phyloP scores from a whole-genome alignment of 140 eudicot genomes.

The Eryngium alpinum region DNA sequence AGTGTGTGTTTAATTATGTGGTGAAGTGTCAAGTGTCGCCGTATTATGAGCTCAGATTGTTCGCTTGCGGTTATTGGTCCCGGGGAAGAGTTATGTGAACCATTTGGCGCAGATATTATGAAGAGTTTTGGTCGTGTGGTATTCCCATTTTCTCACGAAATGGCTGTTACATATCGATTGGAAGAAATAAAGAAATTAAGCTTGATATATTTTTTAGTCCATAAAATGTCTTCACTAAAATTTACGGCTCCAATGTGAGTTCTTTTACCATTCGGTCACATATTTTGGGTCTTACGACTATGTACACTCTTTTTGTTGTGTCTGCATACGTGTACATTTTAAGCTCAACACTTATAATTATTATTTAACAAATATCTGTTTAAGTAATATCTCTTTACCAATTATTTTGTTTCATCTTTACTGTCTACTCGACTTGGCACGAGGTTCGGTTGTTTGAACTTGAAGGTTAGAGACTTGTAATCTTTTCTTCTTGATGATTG shows the following conservation, averaged over 20 bases:
- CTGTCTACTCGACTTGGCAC: neutral
- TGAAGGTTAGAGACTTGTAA: neutral
- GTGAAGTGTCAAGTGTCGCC: too few relatives aligned
- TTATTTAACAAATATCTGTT: neutral
- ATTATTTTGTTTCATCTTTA: neutral
- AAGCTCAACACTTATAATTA: neutral
- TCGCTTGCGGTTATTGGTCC: neutral
- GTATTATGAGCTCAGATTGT: neutral
- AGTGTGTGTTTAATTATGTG: neutral
- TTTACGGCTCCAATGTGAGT: neutral
- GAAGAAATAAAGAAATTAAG: neutral
- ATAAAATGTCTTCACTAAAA: neutral
- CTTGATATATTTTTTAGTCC: neutral
- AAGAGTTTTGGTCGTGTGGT: neutral
- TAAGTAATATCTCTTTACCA: neutral
- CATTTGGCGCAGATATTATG: neutral
- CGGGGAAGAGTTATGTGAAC: neutral
- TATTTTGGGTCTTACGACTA: too few relatives aligned
- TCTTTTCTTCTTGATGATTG: too few relatives aligned
- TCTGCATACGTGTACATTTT: neutral
- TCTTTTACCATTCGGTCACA: too few relatives aligned
- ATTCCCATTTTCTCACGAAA: neutral
- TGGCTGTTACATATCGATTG: too few relatives aligned
- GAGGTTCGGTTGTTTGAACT: neutral
- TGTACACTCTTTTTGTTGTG: too few relatives aligned